Conservation (phyloP, 1,284 basidiomycete species). For the Trichosporon inkin region DNA sequence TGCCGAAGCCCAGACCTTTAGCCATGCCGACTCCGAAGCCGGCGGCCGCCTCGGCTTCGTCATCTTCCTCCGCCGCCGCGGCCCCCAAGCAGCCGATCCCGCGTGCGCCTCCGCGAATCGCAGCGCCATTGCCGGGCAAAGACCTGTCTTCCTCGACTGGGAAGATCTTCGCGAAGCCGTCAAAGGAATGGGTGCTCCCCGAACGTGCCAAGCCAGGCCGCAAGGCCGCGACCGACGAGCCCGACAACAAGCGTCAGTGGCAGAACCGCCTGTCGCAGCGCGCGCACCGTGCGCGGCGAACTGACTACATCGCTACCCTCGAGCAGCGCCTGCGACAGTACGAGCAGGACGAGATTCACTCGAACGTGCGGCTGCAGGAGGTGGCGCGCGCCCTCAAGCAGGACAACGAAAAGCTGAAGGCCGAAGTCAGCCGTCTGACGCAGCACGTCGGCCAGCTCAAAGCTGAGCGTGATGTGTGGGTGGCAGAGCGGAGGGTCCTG, state of each 20-base stretch:
- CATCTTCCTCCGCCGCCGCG: background rate
- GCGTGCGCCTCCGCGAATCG: conserved; percentile 6
- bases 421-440: conserved; percentile 58
- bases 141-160: conserved; percentile 49
- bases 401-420: conserved; percentile 60
- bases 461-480: conserved; percentile 52
- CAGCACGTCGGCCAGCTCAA: conserved; percentile 61
- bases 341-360: conserved; percentile 84
- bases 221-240: conserved; percentile 72
- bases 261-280: conserved; percentile 74
- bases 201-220: conserved; percentile 84
- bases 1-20: background rate
- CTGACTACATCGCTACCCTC: conserved; percentile 82
- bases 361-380: conserved; percentile 77
- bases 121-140: conserved; percentile 27
- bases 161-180: conserved; percentile 55
- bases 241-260: conserved; percentile 44
- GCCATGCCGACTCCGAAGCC: conserved; percentile 2
- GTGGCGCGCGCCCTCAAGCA: conserved; percentile 82
- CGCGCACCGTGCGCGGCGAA: conserved; percentile 84
- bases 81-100: background rate
- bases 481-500: conserved; percentile 14
- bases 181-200: conserved; percentile 85
- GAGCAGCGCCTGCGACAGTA: conserved; percentile 80
- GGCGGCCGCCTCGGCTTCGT: conserved; percentile 8